Evolutionary conservation across 2,329 filamentous ascomycete species (phyloP), one percentile per base, ranked within the genome.

Genomic region (Fusarium falciforme): DNA sequence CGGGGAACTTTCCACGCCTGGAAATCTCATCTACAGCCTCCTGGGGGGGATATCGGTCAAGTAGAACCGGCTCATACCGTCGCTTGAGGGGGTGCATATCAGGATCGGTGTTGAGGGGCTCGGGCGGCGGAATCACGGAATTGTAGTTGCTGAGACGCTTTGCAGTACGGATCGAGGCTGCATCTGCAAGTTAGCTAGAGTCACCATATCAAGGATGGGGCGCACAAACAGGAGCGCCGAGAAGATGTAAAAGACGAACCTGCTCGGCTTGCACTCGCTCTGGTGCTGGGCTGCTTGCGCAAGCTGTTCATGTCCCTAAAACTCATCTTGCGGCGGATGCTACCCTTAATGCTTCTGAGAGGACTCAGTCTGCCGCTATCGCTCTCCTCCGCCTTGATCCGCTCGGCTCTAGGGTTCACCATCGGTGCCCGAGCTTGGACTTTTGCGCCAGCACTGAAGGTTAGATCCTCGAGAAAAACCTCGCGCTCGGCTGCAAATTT

Each of bases 401-500:
- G 93, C 82, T 97, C 94, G 4, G 95, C 91, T 76, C 93, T 91
- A 35, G 94, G 91, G 76, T 94, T 92, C 33, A 95, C 90, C 86
- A 94, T 94, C 11, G 91, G 90, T 27, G 92, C 90, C 66, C 92
- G 87, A 66, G 89, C 85, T 76, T 93, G 90, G 27, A 93, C 88
- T 73, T 94, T 93, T 44, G 93, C 93, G 49, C 95, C 95, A 25
- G 95, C 94, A 75, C 90, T 94, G 81, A 98, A 95, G 75, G 92
- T 94, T 63, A 98, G 89, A 81, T 99, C 96, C 73, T 97, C 94
- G 61, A 98, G 86, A 79, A 99, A 99, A 69, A 92, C 93, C 78
- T 99, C 96, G 74, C 96, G 89, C 85, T 98, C 96, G n/a, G 92
- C 93, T 54, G 96, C 95, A 82, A 99, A 99, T 84, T 98, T 98